Conservation (phyloP, 495 filamentous ascomycete species). For the Recurvomyces mirabilis region DNA sequence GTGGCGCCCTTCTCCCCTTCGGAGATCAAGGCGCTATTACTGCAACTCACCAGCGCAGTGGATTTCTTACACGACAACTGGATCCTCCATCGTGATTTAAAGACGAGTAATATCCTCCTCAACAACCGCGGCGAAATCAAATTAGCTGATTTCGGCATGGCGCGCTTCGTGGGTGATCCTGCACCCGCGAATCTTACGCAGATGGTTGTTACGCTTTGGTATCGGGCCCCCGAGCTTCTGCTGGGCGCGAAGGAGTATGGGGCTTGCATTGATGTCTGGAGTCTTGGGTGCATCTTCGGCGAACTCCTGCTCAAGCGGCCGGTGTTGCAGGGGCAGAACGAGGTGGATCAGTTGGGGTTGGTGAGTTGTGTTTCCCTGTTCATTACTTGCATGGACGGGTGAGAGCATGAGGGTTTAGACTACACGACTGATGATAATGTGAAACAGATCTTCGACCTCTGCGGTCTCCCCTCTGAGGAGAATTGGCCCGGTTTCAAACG, state of each 20-base stretch:
- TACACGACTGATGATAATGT: too few species aligned
- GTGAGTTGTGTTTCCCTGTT: conserved; percentile 27
- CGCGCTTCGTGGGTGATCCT: conserved; percentile 67
- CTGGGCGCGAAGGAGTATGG: conserved; percentile 72
- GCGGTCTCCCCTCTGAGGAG: conserved; percentile 77
- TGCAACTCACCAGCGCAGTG: conserved; percentile 71
- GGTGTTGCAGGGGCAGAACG: conserved; percentile 82
- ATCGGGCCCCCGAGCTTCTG: conserved; percentile 82
- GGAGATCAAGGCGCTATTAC: conserved; percentile 81
- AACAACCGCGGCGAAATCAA: conserved; percentile 94
- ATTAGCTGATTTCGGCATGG: conserved; percentile 97
- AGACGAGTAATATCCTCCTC: conserved; percentile 90
- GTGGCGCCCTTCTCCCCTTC: conserved; percentile 85
- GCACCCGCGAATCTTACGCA: conserved; percentile 76
- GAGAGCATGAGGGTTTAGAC: too few species aligned
- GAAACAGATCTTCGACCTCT: conserved; percentile 74
- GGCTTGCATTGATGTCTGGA: conserved; percentile 82
- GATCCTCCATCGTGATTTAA: conserved; percentile 94
- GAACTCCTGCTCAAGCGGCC: conserved; percentile 79
- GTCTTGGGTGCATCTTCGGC: conserved; percentile 90
- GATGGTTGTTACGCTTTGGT: conserved; percentile 96
- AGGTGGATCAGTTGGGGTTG: conserved; percentile 72
- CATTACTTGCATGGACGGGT: too few species aligned
- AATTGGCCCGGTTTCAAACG: conserved; percentile 80
- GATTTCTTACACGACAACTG: conserved; percentile 79